Percentiles rank a stretch among this genome's conserved stretches.
phyloP scores from a whole-genome alignment of 2,329 filamentous ascomycete species.

The Aspergillus fischeri region DNA sequence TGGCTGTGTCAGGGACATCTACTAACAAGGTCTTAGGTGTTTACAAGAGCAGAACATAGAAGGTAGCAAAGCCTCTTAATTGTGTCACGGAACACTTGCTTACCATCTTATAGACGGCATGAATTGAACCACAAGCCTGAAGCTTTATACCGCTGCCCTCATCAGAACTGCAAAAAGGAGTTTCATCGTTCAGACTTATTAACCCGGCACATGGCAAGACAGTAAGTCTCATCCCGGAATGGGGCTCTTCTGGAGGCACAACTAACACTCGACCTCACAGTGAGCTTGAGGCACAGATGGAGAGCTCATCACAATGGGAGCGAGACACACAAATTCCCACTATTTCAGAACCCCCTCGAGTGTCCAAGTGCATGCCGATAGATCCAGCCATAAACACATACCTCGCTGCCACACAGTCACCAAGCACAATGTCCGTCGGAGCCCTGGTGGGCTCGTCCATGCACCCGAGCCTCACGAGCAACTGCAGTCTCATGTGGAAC shows the following conservation, averaged over 20 bases:
- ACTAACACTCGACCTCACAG: slow-evolving; percentile 18
- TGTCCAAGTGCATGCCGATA: slow-evolving; percentile 21
- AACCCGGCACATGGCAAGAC: slow-evolving; percentile 47
- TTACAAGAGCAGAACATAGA: slow-evolving; percentile 48
- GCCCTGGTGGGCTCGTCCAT: slow-evolving; percentile 33
- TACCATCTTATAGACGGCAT: slow-evolving; percentile 36
- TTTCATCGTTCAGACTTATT: slow-evolving; percentile 48
- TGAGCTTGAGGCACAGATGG: slow-evolving; percentile 34
- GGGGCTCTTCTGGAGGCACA: neutral
- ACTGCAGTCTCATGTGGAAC: slow-evolving; percentile 33
- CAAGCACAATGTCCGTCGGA: slow-evolving; percentile 34
- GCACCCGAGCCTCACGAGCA: slow-evolving; percentile 29
- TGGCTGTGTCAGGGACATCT: neutral
- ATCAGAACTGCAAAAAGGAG: slow-evolving; percentile 43
- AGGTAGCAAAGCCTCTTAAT: slow-evolving; percentile 24
- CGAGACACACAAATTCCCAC: slow-evolving; percentile 21
- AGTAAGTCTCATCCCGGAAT: slow-evolving; percentile 35
- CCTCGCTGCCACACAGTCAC: slow-evolving; percentile 23
- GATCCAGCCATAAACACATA: slow-evolving; percentile 20
- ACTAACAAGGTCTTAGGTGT: slow-evolving; percentile 35
- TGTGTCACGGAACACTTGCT: neutral
- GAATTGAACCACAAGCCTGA: slow-evolving; percentile 49
- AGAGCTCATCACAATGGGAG: slow-evolving; percentile 24
- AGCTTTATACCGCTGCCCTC: slow-evolving; percentile 41
- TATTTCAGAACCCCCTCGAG: slow-evolving; percentile 16